phyloP scores from a whole-genome alignment of 1,284 basidiomycete genomes.

The Peniophora sp. region DNA sequence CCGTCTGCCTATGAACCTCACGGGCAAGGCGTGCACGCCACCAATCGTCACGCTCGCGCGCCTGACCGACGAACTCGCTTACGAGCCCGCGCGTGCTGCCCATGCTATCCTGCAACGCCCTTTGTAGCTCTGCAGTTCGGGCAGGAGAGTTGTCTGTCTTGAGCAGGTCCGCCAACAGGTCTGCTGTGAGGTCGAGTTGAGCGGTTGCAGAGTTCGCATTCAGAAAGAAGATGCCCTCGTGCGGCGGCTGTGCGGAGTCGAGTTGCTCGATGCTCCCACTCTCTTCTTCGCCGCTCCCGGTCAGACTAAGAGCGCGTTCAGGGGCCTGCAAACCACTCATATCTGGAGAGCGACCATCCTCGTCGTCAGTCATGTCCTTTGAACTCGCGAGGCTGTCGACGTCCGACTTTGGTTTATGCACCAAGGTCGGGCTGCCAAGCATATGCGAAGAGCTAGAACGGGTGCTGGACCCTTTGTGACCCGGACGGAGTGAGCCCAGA shows the following conservation, averaged over 20 bases:
- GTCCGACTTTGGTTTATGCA: conserved; percentile 2
- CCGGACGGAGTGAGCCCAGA: no score
- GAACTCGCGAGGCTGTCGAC: conserved; percentile 12
- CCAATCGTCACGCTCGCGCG: conserved; percentile 78
- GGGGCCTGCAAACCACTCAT: background rate
- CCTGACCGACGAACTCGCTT: conserved; percentile 67
- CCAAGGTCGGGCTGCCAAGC: no score
- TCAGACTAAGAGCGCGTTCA: conserved; percentile 7
- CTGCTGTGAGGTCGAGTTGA: conserved; percentile 73
- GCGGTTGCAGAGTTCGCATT: conserved; percentile 71
- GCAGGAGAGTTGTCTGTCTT: conserved; percentile 25
- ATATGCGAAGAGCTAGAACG: no score
- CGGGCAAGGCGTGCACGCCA: conserved; percentile 53
- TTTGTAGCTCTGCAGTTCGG: conserved; percentile 39
- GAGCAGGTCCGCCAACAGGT: conserved; percentile 53
- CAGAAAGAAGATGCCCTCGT: conserved; percentile 62
- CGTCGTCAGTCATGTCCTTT: conserved; percentile 11
- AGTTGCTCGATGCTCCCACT: conserved; percentile 25
- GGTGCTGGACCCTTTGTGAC: no score
- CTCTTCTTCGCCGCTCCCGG: conserved; percentile 25
- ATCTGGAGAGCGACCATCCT: conserved; percentile 1
- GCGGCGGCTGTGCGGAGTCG: conserved; percentile 44
- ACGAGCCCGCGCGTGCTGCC: conserved; percentile 51
- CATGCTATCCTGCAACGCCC: conserved; percentile 62
- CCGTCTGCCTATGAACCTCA: conserved; percentile 67